Conservation (phyloP, 2,329 filamentous ascomycete genomes). For the Cryphonectria parasitica region DNA sequence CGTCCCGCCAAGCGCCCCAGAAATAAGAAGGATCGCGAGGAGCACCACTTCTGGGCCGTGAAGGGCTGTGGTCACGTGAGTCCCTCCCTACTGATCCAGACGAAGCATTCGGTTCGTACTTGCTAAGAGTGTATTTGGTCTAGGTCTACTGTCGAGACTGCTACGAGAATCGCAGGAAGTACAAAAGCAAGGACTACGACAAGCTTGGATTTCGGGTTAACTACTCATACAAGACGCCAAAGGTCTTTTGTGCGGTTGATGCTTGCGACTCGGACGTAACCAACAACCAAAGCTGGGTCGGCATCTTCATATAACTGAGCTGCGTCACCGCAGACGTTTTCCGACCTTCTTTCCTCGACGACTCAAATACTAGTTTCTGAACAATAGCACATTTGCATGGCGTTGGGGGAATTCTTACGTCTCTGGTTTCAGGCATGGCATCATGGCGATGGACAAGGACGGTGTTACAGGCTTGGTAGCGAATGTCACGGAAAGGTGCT, state of each 20-base stretch:
- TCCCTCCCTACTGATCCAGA: constrained; percentile 24
- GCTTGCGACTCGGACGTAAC: constrained; percentile 58
- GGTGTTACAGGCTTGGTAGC: neutral
- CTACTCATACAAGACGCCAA: constrained; percentile 37
- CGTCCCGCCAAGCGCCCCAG: constrained; percentile 44
- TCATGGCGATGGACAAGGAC: neutral
- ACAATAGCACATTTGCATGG: constrained; percentile 45
- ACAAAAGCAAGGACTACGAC: constrained; percentile 35
- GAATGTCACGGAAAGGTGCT: neutral
- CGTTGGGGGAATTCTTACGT: constrained; percentile 26
- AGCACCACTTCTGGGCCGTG: constrained; percentile 90
- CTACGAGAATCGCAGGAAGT: constrained; percentile 58
- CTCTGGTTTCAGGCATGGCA: neutral
- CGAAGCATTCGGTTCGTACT: neutral
- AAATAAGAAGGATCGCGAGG: constrained; percentile 58
- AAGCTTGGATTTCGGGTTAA: constrained; percentile 43
- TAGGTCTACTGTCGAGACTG: constrained; percentile 68
- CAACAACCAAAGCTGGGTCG: constrained; percentile 62
- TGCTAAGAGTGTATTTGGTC: constrained; percentile 15
- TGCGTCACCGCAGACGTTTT: neutral
- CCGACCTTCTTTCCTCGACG: neutral
- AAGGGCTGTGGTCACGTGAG: constrained; percentile 90
- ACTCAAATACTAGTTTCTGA: constrained; percentile 4
- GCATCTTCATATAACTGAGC: constrained; percentile 55
- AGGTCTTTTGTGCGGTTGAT: constrained; percentile 60